A percentile compares a stretch with the other conserved stretches of the same genome.
These are phyloP conservation scores for Hypoxylon sp. DNA, from an alignment of 2,329 filamentous ascomycete genomes.

Conservation along the genomic window DNA sequence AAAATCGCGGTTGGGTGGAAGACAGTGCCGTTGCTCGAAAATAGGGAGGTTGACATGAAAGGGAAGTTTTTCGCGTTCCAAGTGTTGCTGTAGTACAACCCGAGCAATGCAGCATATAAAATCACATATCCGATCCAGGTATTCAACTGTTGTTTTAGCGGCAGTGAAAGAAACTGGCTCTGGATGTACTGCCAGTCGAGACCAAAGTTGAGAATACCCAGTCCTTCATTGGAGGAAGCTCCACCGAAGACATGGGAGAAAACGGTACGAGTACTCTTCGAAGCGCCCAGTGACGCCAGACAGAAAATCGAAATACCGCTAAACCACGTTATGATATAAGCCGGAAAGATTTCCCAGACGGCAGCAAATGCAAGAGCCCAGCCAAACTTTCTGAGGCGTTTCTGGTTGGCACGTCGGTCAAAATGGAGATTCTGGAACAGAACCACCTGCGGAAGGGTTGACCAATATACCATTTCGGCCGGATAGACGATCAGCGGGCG, in stretches of 20 bases:
- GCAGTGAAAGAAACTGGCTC: constrained; percentile 70
- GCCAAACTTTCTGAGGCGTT: constrained; percentile 68
- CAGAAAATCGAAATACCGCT: constrained; percentile 70
- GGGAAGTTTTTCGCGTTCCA: constrained; percentile 64
- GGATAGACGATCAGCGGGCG: constrained; percentile 70
- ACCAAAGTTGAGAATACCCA: constrained; percentile 64
- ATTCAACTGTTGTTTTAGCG: constrained; percentile 66
- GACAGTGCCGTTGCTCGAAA: constrained; percentile 23
- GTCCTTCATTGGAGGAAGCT: constrained; percentile 66
- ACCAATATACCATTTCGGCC: constrained; percentile 71
- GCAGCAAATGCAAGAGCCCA: constrained; percentile 65
- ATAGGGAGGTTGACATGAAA: constrained; percentile 67
- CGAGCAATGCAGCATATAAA: constrained; percentile 66
- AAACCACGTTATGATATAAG: constrained; percentile 70
- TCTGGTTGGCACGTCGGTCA: constrained; percentile 65
- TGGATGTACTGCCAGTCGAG: constrained; percentile 71
- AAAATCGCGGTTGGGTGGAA: constrained; percentile 29
- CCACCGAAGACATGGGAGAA: constrained; percentile 68
- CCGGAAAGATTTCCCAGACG: constrained; percentile 67
- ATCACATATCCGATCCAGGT: constrained; percentile 61
- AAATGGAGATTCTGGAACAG: constrained; percentile 69
- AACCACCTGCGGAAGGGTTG: constrained; percentile 67
- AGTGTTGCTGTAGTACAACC: constrained; percentile 66
- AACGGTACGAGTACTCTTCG: constrained; percentile 59
- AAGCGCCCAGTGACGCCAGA: constrained; percentile 66